A percentile compares a stretch with the other conserved stretches of the same genome.
phyloP scores from a whole-genome alignment of 257 asterid genomes.

The Rubia yunnanensis region DNA sequence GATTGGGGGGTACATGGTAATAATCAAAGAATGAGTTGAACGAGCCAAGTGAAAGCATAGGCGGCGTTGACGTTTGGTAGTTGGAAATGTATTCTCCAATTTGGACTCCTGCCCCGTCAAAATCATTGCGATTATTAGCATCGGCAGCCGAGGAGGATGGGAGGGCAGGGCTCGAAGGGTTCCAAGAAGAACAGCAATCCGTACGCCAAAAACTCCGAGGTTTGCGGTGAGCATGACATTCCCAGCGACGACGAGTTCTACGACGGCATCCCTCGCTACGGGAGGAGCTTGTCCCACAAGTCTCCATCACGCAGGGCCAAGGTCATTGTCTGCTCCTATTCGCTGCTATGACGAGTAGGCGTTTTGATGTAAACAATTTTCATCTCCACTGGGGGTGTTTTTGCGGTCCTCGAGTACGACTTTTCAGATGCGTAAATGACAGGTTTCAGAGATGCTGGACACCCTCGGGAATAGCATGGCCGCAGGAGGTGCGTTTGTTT shows the following conservation, averaged over 20 bases:
- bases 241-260: constrained; percentile 53
- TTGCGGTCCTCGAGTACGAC: no score
- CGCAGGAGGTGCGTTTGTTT: constrained; percentile 42
- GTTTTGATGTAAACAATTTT: neutral
- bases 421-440: neutral
- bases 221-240: neutral
- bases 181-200: constrained; percentile 10
- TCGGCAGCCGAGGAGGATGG: no score
- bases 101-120: neutral
- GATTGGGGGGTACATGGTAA: no score
- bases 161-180: constrained; percentile 13
- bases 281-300: constrained; percentile 36
- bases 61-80: neutral
- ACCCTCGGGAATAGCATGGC: constrained; percentile 54
- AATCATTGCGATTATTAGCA: neutral
- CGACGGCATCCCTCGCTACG: constrained; percentile 69
- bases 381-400: no score
- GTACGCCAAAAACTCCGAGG: constrained; percentile 12
- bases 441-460: constrained; percentile 70
- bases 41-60: no score
- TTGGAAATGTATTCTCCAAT: neutral
- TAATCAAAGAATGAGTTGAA: no score
- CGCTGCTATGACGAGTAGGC: neutral
- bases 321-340: constrained; percentile 15
- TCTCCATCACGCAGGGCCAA: constrained; percentile 48